Base-by-base conservation (phyloP, 441 rosid species). In the Syzygium syzygioides region DNA sequence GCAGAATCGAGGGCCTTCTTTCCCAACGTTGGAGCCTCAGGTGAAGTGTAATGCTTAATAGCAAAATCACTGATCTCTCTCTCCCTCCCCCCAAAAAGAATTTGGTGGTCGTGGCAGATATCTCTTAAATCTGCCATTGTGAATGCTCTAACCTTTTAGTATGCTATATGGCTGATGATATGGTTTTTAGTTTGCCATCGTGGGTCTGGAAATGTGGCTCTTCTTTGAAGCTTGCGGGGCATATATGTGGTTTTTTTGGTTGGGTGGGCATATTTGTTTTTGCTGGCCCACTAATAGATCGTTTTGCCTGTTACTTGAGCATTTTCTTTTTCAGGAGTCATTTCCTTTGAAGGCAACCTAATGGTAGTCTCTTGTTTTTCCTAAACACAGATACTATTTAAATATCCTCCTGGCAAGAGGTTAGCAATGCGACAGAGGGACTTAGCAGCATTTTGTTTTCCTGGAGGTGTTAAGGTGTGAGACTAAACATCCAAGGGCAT, bases 361-460 rank as follows among this genome's bases (percentile, higher is more conserved):
- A 41, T 23, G 10, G 83, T 12, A 71, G 28, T 25, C 62, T 90
- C 19, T 88, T 55, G 64, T 86, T 76, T 90, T 79, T 37, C 53
- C 89, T 90, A 68, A 76, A 41, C 87, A 55, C 95, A 98, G 99
- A 88, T 97, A 88, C 97, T 98, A 86, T 98, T 97, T 89, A 95
- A 93, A 91, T 97, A 97, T 89, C 99, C 99, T 90, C 99, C 95
- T 85, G 98, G 98, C 91, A 96, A 96, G 93, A 95, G 91, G 92
- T 92, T 97, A 90, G 92, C 94, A 66, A 92, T 96, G 95, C 98
- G 98, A 48, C 87, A 89, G 86, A 96, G 95, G 94, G 99, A 98
- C 94, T 93, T 98, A 89, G 96, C 96, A 86, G 91, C 98, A 86
- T 97, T 97, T 91, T 98, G 99, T 91, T 98, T 98, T 91, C 99